phyloP scores from a whole-genome alignment of 2,329 filamentous ascomycete genomes.

The Apiospora marii region DNA sequence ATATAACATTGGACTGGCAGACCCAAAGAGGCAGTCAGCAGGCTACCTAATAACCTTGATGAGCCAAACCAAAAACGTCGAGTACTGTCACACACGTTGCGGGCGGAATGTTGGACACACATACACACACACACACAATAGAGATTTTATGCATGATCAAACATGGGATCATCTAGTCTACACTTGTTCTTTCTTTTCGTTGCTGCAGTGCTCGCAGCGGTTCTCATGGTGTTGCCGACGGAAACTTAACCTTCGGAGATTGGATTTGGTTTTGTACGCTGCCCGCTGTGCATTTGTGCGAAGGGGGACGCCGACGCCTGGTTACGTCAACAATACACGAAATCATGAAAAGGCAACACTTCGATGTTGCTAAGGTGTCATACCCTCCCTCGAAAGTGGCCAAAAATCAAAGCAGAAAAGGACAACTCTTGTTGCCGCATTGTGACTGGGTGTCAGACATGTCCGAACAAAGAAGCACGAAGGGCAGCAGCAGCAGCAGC shows the following conservation, averaged over 20 bases:
- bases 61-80: neutral
- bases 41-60: neutral
- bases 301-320: neutral
- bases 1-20: neutral
- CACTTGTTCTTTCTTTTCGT: neutral
- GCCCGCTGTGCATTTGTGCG: neutral
- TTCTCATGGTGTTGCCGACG: neutral
- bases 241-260: conserved; percentile 21
- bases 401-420: neutral
- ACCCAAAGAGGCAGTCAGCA: neutral
- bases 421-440: neutral
- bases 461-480: neutral
- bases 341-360: neutral
- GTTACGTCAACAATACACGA: conserved; percentile 6
- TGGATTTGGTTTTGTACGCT: conserved; percentile 14
- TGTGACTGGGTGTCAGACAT: neutral
- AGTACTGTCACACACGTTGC: neutral
- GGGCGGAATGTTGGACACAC: neutral
- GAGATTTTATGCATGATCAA: neutral
- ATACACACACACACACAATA: too few species aligned
- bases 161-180: neutral
- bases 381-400: neutral
- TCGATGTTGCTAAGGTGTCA: neutral
- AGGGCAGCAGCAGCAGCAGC: neutral
- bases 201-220: conserved; percentile 5